Evolutionary conservation across 2,329 filamentous ascomycete species (phyloP).

Genomic region (Lecanicillium sp.): DNA sequence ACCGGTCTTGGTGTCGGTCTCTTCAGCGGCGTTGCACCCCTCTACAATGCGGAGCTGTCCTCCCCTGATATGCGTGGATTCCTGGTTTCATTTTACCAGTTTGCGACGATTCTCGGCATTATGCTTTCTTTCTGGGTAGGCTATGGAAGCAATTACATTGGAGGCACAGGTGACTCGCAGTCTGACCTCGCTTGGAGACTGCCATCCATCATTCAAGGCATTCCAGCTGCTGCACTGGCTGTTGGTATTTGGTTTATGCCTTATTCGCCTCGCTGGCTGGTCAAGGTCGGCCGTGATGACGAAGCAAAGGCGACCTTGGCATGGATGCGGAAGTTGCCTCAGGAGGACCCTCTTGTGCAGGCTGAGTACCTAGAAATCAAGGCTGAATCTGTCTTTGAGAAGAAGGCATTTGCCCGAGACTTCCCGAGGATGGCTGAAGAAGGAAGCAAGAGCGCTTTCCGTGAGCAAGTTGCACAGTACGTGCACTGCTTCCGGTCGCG

Average conservation of each 20-base stretch:
- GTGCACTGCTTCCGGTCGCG: slow-evolving; percentile 20
- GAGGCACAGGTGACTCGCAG: slow-evolving; percentile 33
- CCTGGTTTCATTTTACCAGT: slow-evolving; percentile 57
- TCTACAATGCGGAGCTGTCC: slow-evolving; percentile 45
- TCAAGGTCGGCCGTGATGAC: slow-evolving; percentile 61
- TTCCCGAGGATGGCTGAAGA: slow-evolving; percentile 36
- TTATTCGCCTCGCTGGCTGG: slow-evolving; percentile 69
- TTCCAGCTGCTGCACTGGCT: slow-evolving; percentile 46
- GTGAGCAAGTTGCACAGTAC: slow-evolving; percentile 41
- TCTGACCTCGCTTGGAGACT: slow-evolving; percentile 35
- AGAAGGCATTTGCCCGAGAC: slow-evolving; percentile 57
- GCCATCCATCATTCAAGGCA: slow-evolving; percentile 36
- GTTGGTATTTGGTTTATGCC: slow-evolving; percentile 73
- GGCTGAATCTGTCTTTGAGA: slow-evolving; percentile 69
- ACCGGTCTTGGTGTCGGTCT: slow-evolving; percentile 41
- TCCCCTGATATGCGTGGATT: slow-evolving; percentile 60
- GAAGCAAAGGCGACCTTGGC: slow-evolving; percentile 54
- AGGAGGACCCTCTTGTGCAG: slow-evolving; percentile 60
- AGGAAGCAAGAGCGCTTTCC: slow-evolving; percentile 32
- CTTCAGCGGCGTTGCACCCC: slow-evolving; percentile 35
- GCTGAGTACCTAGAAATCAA: slow-evolving; percentile 80
- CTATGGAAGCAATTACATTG: slow-evolving; percentile 40
- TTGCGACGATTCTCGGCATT: slow-evolving; percentile 52
- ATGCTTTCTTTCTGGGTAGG: slow-evolving; percentile 42
- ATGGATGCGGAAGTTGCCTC: slow-evolving; percentile 51